Evolutionary conservation across 768 basidiomycete genomes (phyloP), one percentile per base, ranked within the genome.

Genomic region (Pleurotus pulmonarius): DNA sequence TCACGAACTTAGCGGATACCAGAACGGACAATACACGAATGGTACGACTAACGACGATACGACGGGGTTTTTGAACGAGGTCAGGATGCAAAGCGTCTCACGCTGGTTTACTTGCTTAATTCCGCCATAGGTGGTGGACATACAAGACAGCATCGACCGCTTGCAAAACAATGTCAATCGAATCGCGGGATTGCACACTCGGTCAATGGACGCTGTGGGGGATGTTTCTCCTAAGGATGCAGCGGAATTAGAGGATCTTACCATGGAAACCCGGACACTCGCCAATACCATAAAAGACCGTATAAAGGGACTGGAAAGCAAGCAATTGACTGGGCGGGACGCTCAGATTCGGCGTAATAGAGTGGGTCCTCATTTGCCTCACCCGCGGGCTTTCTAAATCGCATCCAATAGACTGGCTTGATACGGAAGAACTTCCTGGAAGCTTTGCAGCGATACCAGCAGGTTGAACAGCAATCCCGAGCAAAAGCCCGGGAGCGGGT

Each of bases 381-480:
- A 12, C 11, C n/a, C 2, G 46, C 18, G 40, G 12, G 16, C 39
- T 26, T 38, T 18, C 26, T 49, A 7, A 4, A 12, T 45, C 5
- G 45, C 3, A n/a, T 34, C 59, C 52, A 34, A n/a, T 60, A 90
- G 87, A 77, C 81, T 39, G 75, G 75, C 1, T 64, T 85, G 18
- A 74, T 88, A 38, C 85, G 86, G 59, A 74, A 77, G 22, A 90
- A 87, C 65, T 92, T 92, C 58, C 66, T 87, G 46, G 90, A 91
- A 59, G 83, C 83, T 0, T 80, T 92, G 47, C 90, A 90, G 65
- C 83, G 83, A 56, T 92, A 89, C 68, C 91, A 90, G 67, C 76
- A 74, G 25, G 83, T 89, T 22, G 91, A 92, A 68, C 85, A 84
- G 59, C 85, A 88, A 60, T 82, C 81, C 65, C 79, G 87, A 16